Conservation (phyloP, 495 filamentous ascomycete species). For the Cercophora scortea region DNA sequence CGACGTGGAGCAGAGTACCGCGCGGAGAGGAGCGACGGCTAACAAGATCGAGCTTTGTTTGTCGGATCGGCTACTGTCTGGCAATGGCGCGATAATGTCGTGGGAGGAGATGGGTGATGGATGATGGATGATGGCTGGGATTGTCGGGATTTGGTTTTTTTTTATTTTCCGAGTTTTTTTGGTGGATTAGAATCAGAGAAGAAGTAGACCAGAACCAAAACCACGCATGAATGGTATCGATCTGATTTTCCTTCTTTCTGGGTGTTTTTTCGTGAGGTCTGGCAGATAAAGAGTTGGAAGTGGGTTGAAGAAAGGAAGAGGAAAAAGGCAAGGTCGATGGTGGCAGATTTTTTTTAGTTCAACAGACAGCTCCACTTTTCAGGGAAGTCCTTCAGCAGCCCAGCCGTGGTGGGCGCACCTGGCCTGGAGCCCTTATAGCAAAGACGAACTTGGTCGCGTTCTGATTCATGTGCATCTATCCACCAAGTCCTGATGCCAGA, state of each 20-base stretch:
- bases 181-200: conserved; percentile 30
- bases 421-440: too few relatives aligned
- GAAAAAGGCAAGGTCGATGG: conserved; percentile 15
- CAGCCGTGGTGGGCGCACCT: too few relatives aligned
- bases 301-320: conserved; percentile 18
- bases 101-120: conserved; percentile 6
- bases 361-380: background rate
- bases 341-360: conserved; percentile 25
- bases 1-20: conserved; percentile 5
- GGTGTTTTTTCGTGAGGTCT: conserved; percentile 17
- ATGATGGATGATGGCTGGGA: conserved; percentile 11
- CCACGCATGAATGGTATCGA: conserved; percentile 12
- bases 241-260: conserved; percentile 29
- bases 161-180: conserved; percentile 43
- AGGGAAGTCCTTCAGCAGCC: too few relatives aligned
- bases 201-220: conserved; percentile 23
- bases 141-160: conserved; percentile 31
- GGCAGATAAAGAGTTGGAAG: conserved; percentile 23
- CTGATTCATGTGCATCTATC: too few relatives aligned
- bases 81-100: conserved; percentile 8
- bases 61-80: conserved; percentile 5
- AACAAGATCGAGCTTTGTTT: conserved; percentile 19
- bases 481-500: too few relatives aligned
- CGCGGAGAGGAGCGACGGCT: conserved; percentile 20
- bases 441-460: too few relatives aligned